A percentile compares a stretch with the other conserved stretches of the same genome.
phyloP scores from a whole-genome alignment of 306 rosid species.

The Elaeagnus macrophylla region DNA sequence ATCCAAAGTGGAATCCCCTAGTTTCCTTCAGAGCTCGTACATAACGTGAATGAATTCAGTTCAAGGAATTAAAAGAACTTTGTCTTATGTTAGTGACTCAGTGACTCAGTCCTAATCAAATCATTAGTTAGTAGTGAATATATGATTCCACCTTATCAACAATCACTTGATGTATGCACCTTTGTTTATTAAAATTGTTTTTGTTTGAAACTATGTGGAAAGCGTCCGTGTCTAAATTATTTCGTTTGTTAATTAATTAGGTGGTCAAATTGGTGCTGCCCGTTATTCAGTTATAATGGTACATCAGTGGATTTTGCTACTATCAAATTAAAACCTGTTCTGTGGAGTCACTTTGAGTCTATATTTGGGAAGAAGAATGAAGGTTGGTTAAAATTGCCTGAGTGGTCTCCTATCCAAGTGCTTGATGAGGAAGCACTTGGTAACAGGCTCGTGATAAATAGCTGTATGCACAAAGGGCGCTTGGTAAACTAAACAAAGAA shows the following conservation, averaged over 20 bases:
- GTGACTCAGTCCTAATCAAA: neutral
- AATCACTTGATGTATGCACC: neutral
- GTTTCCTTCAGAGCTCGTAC: too few relatives aligned
- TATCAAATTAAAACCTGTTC: constrained; percentile 30
- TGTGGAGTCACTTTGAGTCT: constrained; percentile 37
- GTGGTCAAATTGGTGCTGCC: constrained; percentile 70
- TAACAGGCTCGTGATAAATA: constrained; percentile 62
- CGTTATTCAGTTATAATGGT: constrained; percentile 57
- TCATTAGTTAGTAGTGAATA: neutral
- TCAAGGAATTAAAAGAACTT: neutral
- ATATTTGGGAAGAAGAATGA: constrained; percentile 32
- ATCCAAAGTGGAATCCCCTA: neutral
- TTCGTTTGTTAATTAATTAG: constrained; percentile 30
- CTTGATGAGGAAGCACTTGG: constrained; percentile 77
- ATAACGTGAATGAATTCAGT: neutral
- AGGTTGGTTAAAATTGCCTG: constrained; percentile 62
- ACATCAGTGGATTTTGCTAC: constrained; percentile 49
- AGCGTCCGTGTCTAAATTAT: neutral
- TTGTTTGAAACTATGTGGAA: neutral
- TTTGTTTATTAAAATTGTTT: neutral
- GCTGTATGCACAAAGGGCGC: constrained; percentile 47
- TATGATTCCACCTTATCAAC: neutral
- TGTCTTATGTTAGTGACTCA: too few relatives aligned
- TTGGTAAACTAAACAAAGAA: constrained; percentile 49
- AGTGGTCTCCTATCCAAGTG: constrained; percentile 78